Base-by-base conservation (phyloP, 129 eudicot genomes). In the Flaveria brownii region DNA sequence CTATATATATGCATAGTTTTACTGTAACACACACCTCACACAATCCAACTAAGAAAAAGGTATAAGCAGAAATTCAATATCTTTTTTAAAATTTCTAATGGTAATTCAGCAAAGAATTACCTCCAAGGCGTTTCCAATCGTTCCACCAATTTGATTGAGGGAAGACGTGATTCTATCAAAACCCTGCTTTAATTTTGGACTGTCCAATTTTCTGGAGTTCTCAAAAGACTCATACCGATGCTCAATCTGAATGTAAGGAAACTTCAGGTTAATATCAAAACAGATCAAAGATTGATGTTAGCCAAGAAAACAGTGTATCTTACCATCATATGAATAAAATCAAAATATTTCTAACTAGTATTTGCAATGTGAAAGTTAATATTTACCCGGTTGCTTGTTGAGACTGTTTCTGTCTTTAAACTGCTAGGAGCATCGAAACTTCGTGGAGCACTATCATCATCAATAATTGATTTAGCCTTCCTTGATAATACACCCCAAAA, bases 401-500 rank as follows among this genome's bases (percentile, higher is more conserved):
- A 73, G 12, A 78, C 9, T 51, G 43, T 68, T 10, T 81, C 78
- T 18, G 79, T 62, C 66, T 84, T 84, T 42, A 39, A 22, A 30
- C 26, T 46, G 41, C 9, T 65, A 75, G 61, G 57, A 66, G 80
- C 4, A 9, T 36, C 76, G n/a, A 62, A 33, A 9, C 72, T 76
- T 16, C 64, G 47, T 68, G 82, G 47, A 42, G 30, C 43, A 50
- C 74, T 52, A 64, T 89, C 90, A 0, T 89, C 90, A 0, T 93
- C 92, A 10, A 90, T 85, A 77, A 90, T 80, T 13, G 89, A 75
- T 84, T 88, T 93, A 47, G 95, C 96, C 69, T 93, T 87, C 86
- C 90, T 86, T 1, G 95, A 91, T 22, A 92, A 73, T 74, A 86
- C 82, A 4, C 96, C 87, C 98, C 97, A 93, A 71, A 90, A 82